Percentiles rank a stretch among this genome's conserved stretches.
Conservation (phyloP, 768 basidiomycete genomes). For the Russula vinacea region DNA sequence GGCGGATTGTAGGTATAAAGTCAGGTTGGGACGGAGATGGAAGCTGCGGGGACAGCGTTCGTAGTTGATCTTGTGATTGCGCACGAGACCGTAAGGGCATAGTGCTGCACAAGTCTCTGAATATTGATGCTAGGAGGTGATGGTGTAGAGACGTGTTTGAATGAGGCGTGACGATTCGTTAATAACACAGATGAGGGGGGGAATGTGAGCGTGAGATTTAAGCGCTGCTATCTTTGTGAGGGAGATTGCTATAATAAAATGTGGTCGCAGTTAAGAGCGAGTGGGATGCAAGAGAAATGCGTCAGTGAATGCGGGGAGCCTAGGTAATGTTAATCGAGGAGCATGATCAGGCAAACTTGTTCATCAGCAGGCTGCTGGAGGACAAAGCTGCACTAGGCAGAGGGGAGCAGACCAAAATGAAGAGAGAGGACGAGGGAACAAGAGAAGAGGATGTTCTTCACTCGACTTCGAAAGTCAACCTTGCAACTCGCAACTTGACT, state of each 20-base stretch:
- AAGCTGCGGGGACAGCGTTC: conserved; percentile 34
- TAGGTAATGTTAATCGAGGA: conserved; percentile 3
- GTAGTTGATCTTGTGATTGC: conserved; percentile 29
- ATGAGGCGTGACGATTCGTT: conserved; percentile 23
- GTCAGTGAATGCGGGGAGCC: conserved; percentile 3
- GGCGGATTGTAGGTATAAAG: conserved; percentile 58
- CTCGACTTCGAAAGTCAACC: conserved; percentile 18
- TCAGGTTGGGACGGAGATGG: conserved; percentile 34
- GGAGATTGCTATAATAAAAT: conserved; percentile 3
- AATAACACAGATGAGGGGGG: not conserved
- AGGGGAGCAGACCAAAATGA: not conserved
- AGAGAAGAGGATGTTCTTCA: not conserved
- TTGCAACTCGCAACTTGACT: conserved; percentile 14
- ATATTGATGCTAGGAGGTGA: conserved; percentile 5
- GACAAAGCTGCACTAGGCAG: not conserved
- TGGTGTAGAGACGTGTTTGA: conserved; percentile 10
- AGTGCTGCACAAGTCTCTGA: conserved; percentile 18
- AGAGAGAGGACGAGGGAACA: not conserved
- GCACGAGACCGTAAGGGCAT: conserved; percentile 20
- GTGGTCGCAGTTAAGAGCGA: conserved; percentile 13
- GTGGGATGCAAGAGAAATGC: conserved; percentile 13
- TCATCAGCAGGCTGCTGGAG: not conserved
- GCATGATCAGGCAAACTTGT: conserved; percentile 2
- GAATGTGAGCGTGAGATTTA: not conserved
- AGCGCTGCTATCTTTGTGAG: not conserved